Evolutionary conservation across 495 filamentous ascomycete genomes (phyloP).

Genomic region (Penicillium macrosclerotiorum): DNA sequence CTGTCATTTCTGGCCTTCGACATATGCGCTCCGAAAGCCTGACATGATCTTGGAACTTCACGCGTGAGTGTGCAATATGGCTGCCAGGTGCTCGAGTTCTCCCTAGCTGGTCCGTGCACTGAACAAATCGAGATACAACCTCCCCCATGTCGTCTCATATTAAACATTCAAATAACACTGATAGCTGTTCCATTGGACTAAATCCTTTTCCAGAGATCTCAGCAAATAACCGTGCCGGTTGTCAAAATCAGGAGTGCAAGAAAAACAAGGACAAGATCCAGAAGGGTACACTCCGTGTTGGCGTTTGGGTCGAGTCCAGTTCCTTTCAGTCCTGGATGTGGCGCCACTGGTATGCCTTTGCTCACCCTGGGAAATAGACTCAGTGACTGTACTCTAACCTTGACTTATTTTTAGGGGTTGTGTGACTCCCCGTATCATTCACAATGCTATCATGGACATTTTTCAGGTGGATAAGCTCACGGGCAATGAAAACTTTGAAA

Average conservation of each 20-base stretch:
- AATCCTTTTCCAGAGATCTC: constrained; percentile 54
- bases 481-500: constrained; percentile 36
- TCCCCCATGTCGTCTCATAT: too few relatives aligned
- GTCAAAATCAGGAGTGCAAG: constrained; percentile 67
- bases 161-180: background rate
- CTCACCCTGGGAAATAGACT: too few relatives aligned
- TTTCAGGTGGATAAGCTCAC: constrained; percentile 11
- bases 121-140: too few relatives aligned
- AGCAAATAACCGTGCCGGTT: constrained; percentile 60
- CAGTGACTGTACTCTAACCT: too few relatives aligned
- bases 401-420: constrained; percentile 74
- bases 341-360: constrained; percentile 70
- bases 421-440: constrained; percentile 62
- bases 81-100: too few relatives aligned
- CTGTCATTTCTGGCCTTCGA: too few relatives aligned
- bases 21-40: too few relatives aligned
- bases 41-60: too few relatives aligned
- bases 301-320: constrained; percentile 58
- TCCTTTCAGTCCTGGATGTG: constrained; percentile 57
- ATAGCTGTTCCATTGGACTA: constrained; percentile 7
- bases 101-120: too few relatives aligned
- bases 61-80: too few relatives aligned
- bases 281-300: constrained; percentile 73
- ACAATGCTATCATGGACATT: constrained; percentile 51
- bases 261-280: constrained; percentile 61